These are phyloP conservation scores for Schwanniomyces yamadae DNA, from an alignment of 805 yeast species.

Conservation along the genomic window DNA sequence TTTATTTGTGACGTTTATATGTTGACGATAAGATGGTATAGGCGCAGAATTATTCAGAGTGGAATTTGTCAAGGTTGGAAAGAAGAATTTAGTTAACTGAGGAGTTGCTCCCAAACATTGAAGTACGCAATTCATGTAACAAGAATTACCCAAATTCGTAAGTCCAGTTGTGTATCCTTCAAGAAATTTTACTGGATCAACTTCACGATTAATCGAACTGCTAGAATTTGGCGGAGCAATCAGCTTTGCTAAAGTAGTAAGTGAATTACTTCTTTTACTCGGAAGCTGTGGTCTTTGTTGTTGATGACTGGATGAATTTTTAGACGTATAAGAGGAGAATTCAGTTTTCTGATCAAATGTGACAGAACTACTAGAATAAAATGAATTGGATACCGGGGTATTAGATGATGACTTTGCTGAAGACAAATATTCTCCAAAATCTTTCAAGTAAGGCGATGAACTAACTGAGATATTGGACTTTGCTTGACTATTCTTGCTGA, in stretches of 20 bases:
- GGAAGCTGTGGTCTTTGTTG: slow-evolving; percentile 8
- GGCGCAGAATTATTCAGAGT: slow-evolving; percentile 9
- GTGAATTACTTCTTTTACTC: not conserved
- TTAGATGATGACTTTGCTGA: slow-evolving; percentile 20
- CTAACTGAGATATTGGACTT: slow-evolving; percentile 1
- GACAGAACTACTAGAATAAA: slow-evolving; percentile 1
- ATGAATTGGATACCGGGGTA: slow-evolving; percentile 19
- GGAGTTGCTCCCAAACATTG: slow-evolving; percentile 81
- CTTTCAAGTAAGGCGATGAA: slow-evolving; percentile 25
- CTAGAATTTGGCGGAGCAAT: not conserved
- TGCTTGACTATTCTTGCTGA: slow-evolving; percentile 5
- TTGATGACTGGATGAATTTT: not conserved
- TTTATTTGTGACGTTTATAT: slow-evolving; percentile 69
- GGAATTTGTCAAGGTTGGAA: slow-evolving; percentile 30
- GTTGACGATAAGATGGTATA: slow-evolving; percentile 55
- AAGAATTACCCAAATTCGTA: slow-evolving; percentile 81
- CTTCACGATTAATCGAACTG: not conserved
- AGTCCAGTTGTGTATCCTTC: slow-evolving; percentile 64
- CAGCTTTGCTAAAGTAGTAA: not conserved
- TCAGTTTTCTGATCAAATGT: not conserved
- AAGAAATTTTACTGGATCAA: slow-evolving; percentile 14
- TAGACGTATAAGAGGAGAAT: too few relatives aligned
- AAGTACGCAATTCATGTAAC: slow-evolving; percentile 88
- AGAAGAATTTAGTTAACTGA: slow-evolving; percentile 60
- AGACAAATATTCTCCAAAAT: slow-evolving; percentile 30